Percentiles rank a stretch among this genome's conserved stretches.
Conservation (phyloP, 177 flowering plant species). For the Vitis hybrid region DNA sequence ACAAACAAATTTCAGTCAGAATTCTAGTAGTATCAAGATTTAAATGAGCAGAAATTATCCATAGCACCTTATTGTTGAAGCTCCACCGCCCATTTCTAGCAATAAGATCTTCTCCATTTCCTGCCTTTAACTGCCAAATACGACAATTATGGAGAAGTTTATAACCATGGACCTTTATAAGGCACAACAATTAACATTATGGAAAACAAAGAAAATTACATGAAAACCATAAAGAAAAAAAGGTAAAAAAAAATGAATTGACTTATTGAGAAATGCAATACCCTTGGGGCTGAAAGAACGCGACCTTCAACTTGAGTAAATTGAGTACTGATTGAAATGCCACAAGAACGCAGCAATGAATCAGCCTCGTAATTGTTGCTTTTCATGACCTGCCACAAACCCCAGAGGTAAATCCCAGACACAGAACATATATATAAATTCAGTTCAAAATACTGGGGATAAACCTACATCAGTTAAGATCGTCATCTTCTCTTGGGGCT, state of each 20-base stretch:
- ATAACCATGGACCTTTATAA: no score
- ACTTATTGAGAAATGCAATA: background rate
- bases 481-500: slow-evolving; percentile 58
- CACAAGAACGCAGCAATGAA: slow-evolving; percentile 5
- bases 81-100: slow-evolving; percentile 62
- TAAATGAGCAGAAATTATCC: background rate
- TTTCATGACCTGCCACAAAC: slow-evolving; percentile 12
- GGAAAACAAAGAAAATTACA: slow-evolving; percentile 7
- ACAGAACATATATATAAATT: background rate
- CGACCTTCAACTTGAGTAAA: slow-evolving; percentile 14
- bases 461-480: slow-evolving; percentile 41
- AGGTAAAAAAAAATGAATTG: background rate
- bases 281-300: slow-evolving; percentile 12
- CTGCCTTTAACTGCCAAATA: slow-evolving; percentile 36
- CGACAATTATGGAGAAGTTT: background rate
- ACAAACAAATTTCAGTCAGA: background rate
- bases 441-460: background rate
- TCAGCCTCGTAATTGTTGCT: slow-evolving; percentile 3
- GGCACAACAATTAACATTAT: no score
- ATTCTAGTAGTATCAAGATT: background rate
- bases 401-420: background rate
- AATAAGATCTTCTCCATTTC: slow-evolving; percentile 43
- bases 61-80: slow-evolving; percentile 54
- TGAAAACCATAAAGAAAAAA: background rate
- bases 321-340: slow-evolving; percentile 1